phyloP scores from a whole-genome alignment of 2,329 filamentous ascomycete genomes.

The Aureobasidium subglaciale region DNA sequence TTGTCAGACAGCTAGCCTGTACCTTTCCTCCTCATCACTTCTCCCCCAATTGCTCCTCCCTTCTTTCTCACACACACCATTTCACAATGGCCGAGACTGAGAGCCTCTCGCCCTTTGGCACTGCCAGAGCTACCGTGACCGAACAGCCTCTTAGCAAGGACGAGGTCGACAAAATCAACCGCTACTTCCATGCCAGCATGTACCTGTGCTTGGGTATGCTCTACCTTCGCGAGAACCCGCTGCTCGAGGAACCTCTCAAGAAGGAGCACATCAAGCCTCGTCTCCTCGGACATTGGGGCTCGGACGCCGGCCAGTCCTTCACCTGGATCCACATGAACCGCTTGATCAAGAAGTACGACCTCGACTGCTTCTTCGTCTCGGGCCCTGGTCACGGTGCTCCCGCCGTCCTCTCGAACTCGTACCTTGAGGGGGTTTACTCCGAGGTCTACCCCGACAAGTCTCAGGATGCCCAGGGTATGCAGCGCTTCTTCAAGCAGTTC shows the following conservation, averaged over 20 bases:
- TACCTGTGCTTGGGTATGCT: constrained; percentile 76
- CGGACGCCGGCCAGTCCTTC: constrained; percentile 73
- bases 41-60: background rate
- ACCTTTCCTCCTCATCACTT: background rate
- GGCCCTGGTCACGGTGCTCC: constrained; percentile 74
- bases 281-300: constrained; percentile 71
- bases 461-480: constrained; percentile 60
- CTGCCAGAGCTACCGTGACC: constrained; percentile 24
- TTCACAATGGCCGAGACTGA: constrained; percentile 5
- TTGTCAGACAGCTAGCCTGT: background rate
- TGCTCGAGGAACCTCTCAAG: constrained; percentile 62
- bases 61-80: background rate
- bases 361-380: constrained; percentile 66
- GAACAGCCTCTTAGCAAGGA: constrained; percentile 54
- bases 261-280: constrained; percentile 66
- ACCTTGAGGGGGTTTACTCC: constrained; percentile 69
- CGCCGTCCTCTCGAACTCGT: constrained; percentile 67
- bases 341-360: constrained; percentile 70
- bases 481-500: constrained; percentile 74
- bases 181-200: constrained; percentile 67
- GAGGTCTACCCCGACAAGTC: constrained; percentile 71
- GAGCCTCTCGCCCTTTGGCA: constrained; percentile 15
- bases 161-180: constrained; percentile 61
- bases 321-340: constrained; percentile 79
- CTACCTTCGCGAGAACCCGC: constrained; percentile 66